Base-by-base conservation (phyloP, 2,329 filamentous ascomycete species). In the Chrysoporthe puriensis region DNA sequence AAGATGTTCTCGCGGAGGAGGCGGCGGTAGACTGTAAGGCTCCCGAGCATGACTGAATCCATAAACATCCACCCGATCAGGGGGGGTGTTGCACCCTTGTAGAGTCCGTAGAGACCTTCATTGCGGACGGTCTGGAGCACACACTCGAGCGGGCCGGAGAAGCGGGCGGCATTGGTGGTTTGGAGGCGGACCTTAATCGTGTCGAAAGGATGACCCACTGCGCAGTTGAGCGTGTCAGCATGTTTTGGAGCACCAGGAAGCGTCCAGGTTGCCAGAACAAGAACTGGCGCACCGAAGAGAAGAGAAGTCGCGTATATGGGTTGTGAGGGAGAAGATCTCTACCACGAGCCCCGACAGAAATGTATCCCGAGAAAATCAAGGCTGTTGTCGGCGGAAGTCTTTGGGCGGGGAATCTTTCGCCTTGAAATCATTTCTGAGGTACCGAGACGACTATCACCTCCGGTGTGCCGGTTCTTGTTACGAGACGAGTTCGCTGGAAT, bases 111-210 rank as follows among this genome's bases (percentile, higher is more conserved):
- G 59, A 96, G 80, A 60, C 95, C 95, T 79, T 99, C 96, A 76
- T 94, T 91, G 69, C 91, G 88, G 40, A 98, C 72, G 11, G 96
- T 99, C 77, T 95, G 90, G 66, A 91, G 79, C 11, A 97, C 82
- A 76, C 96, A 98, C 78, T 97, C 90, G 43, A 97, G 78, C 0
- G 96, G 94, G 0, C 96, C 96, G 71, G 84, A 85, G 84, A 99
- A 99, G 73, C 92, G 93, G 1, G 88, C 78, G 60, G 86, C 79
- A 73, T 91, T 84, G 42, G 93, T 93, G 2, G 95, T 98, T 78
- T 99, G 96, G 21, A 99, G 84, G 43, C 96, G 93, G 64, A 98
- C 95, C 81, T 99, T 99, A 78, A 99, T 88, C 0, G 96, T 98
- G 80, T 99, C 96, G 81, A 99, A 98, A 34, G 92, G 88, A 74